Conservation (phyloP, 371 early-diverging fungal genomes). For the Circinella minor region DNA sequence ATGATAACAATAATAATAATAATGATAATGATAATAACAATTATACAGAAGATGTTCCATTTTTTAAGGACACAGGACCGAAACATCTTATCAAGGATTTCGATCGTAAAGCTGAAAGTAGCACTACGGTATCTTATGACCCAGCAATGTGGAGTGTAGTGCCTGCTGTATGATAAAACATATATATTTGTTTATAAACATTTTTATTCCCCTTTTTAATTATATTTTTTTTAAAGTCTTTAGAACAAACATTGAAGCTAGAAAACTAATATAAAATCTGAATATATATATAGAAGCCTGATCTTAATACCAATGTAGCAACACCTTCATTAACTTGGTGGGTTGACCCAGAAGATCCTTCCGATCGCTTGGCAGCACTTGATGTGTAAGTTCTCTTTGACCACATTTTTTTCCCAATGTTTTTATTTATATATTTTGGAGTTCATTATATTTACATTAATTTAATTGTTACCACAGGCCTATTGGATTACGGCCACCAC, state of each 20-base stretch:
- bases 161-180: slow-evolving; percentile 18
- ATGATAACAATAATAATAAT: not conserved
- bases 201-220: too few species aligned
- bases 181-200: too few species aligned
- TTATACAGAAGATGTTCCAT: not conserved
- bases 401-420: not conserved
- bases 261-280: not conserved
- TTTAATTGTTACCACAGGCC: slow-evolving; percentile 26
- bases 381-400: slow-evolving; percentile 27
- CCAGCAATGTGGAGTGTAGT: slow-evolving; percentile 38
- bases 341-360: slow-evolving; percentile 47
- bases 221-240: not conserved
- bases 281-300: not conserved
- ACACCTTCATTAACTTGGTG: slow-evolving; percentile 42
- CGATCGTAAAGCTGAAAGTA: not conserved
- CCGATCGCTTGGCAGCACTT: slow-evolving; percentile 25
- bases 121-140: slow-evolving; percentile 10
- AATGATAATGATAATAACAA: not conserved
- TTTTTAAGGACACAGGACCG: not conserved
- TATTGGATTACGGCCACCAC: slow-evolving; percentile 48
- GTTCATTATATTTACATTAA: not conserved
- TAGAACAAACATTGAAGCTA: not conserved
- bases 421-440: not conserved
- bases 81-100: slow-evolving; percentile 20
- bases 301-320: not conserved